A percentile compares a stretch with the other conserved stretches of the same genome.
Evolutionary conservation across 2,329 filamentous ascomycete genomes (phyloP).

Genomic region (Ophiostoma piceae): DNA sequence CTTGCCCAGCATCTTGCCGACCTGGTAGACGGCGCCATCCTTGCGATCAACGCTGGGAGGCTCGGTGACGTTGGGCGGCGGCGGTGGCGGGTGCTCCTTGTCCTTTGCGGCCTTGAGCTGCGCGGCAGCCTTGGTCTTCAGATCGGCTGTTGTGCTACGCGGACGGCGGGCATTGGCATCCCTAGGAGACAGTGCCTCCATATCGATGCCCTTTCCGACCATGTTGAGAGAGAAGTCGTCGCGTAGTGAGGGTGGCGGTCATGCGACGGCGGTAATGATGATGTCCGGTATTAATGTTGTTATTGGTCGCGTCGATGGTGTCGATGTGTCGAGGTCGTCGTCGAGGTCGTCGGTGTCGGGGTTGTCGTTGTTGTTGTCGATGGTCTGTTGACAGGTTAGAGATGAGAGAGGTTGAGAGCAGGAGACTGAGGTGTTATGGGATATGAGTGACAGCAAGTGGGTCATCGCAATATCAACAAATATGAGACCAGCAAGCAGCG

Average conservation of each 20-base stretch:
- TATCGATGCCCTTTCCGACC: constrained; percentile 48
- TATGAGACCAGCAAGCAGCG: constrained; percentile 1
- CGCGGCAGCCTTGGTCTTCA: constrained; percentile 49
- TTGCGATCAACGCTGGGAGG: constrained; percentile 63
- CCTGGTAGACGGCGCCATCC: constrained; percentile 66
- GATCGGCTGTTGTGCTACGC: constrained; percentile 41
- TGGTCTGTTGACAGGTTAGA: constrained; percentile 3
- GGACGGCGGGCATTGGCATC: constrained; percentile 58
- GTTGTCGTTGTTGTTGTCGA: constrained; percentile 9
- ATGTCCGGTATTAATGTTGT: background rate
- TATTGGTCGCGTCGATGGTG: constrained; percentile 4
- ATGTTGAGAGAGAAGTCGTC: constrained; percentile 32
- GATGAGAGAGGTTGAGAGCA: background rate
- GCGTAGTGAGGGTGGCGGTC: background rate
- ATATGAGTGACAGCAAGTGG: background rate
- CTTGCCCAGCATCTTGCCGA: constrained; percentile 69
- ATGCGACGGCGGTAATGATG: background rate
- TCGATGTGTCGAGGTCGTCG: background rate
- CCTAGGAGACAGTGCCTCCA: constrained; percentile 60
- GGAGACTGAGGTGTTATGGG: background rate
- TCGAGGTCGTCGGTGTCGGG: constrained; percentile 15
- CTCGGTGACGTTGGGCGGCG: constrained; percentile 55
- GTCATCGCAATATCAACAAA: constrained; percentile 5
- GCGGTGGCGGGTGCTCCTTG: constrained; percentile 62
- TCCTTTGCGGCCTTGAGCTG: constrained; percentile 55